Conservation (phyloP, 768 basidiomycete genomes). For the Termitomyces heimii region DNA sequence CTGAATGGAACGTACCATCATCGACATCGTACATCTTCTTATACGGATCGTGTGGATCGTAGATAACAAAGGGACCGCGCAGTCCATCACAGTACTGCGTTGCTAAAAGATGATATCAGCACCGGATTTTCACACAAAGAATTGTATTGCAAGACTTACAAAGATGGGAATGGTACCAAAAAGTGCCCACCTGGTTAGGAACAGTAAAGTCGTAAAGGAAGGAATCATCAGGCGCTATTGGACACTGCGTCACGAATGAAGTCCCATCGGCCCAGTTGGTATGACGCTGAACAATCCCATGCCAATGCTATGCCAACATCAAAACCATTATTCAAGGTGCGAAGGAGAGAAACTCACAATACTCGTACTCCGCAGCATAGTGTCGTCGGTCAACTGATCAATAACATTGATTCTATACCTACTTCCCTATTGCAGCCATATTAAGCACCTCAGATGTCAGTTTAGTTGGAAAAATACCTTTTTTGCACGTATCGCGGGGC, state of each 20-base stretch:
- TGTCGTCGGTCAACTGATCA: slow-evolving; percentile 15
- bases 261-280: slow-evolving; percentile 8
- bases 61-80: slow-evolving; percentile 28
- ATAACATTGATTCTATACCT: slow-evolving; percentile 19
- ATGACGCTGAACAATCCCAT: slow-evolving; percentile 4
- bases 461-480: neutral
- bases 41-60: slow-evolving; percentile 31
- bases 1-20: slow-evolving; percentile 7
- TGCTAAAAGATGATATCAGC: slow-evolving; percentile 7
- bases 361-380: slow-evolving; percentile 18
- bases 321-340: neutral
- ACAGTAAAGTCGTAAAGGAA: slow-evolving; percentile 33
- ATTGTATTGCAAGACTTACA: slow-evolving; percentile 9
- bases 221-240: slow-evolving; percentile 27
- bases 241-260: slow-evolving; percentile 34
- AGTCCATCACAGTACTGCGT: slow-evolving; percentile 46
- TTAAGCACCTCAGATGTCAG: neutral
- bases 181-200: slow-evolving; percentile 19
- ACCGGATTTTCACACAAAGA: too few relatives aligned
- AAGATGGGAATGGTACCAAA: slow-evolving; percentile 24
- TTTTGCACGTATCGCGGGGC: slow-evolving; percentile 1
- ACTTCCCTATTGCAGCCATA: slow-evolving; percentile 11
- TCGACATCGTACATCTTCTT: slow-evolving; percentile 20
- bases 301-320: slow-evolving; percentile 4
- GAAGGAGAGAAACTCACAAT: slow-evolving; percentile 12